phyloP scores from a whole-genome alignment of 2,329 filamentous ascomycete species.

The Albophoma yamanashiensis region DNA sequence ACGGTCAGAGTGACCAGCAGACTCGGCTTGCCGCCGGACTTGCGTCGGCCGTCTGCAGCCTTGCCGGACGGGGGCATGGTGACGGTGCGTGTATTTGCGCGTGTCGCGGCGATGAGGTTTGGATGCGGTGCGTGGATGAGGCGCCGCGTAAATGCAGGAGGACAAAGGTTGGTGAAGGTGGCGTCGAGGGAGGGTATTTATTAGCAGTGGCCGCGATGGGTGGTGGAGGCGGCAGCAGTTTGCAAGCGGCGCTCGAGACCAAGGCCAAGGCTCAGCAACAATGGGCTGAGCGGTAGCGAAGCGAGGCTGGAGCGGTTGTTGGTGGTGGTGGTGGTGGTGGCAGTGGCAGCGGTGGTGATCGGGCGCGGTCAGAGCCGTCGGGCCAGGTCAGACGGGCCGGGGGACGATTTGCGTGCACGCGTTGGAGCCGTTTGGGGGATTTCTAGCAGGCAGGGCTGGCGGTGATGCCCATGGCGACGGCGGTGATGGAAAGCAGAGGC shows the following conservation, averaged over 20 bases:
- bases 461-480: conserved; percentile 11
- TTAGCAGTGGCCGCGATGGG: background rate
- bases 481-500: conserved; percentile 13
- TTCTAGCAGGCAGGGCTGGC: background rate
- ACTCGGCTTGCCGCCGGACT: conserved; percentile 23
- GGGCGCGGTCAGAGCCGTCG: conserved; percentile 5
- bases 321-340: conserved; percentile 4
- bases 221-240: background rate
- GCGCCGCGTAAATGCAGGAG: conserved; percentile 1
- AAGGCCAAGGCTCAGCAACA: background rate
- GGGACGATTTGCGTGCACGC: background rate
- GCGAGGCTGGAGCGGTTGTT: background rate
- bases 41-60: conserved; percentile 23
- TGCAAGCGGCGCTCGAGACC: background rate
- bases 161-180: background rate
- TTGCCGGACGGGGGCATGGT: conserved; percentile 24
- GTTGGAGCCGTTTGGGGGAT: background rate
- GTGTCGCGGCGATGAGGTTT: conserved; percentile 4
- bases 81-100: background rate
- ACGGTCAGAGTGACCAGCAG: conserved; percentile 43
- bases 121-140: background rate
- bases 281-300: background rate
- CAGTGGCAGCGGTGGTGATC: conserved; percentile 7
- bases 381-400: conserved; percentile 6
- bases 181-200: background rate